Base-by-base conservation (phyloP, 768 basidiomycete species). In the Amanita brunnescens region DNA sequence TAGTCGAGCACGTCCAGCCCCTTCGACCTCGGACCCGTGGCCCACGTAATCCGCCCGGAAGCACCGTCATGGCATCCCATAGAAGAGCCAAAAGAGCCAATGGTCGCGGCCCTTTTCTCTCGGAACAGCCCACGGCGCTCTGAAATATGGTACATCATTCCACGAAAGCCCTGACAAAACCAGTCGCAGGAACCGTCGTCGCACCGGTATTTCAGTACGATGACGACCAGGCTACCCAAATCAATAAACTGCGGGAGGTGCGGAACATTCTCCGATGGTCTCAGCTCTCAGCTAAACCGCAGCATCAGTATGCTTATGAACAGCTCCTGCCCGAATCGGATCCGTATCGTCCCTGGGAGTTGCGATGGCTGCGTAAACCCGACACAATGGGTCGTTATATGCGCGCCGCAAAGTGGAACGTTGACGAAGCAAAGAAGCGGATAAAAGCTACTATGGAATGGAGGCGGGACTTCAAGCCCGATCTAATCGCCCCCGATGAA, bases 321-420 rank as follows among this genome's bases (percentile, higher is more conserved):
- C 67, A 87, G 35, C 60, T 77, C 4, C 72, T 93, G 3, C 84
- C 88, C 2, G 57, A 73, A 33, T 72, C 75, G 10, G 87, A 94
- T 60, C 67, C 83, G 6, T 93, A 93, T 60, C 61, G 81, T 53
- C 69, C 74, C 45, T 91, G 87, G 87, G 91, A 94, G 64, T 64
- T 71, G 16, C 77, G 83, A 53, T 94, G 90, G 85, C 67, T 94
- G 5, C 69, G 72, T 55, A 79, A 68, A 64, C 75, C 79, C 33
- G 88, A 81, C 66, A 90, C 76, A 5, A 66, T 82, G 18, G 71
- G 78, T 21, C 81, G 91, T 12, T 94, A 92, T 61, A 81, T 90
- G 76, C 81, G 91, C 26, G 88, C 91, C 0, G 77, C 87, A 2
- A 92, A 92, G 60, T 91, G 91, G 89, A 82, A 83, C 61, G 60